phyloP scores from a whole-genome alignment of 768 basidiomycete genomes.

The Tricholoma hemisulphureum region DNA sequence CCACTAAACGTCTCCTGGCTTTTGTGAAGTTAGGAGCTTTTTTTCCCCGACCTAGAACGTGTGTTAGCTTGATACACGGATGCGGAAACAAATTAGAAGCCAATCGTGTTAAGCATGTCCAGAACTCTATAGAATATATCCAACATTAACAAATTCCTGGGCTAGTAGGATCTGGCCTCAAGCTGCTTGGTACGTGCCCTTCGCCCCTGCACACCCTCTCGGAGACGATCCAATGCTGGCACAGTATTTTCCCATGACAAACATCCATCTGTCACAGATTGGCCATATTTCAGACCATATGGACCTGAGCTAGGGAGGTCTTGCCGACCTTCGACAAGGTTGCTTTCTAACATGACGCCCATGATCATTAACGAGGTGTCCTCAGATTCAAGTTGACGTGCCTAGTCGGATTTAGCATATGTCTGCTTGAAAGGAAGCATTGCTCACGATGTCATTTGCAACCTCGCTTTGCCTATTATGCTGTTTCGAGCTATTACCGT shows the following conservation, averaged over 20 bases:
- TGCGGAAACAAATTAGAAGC: no score
- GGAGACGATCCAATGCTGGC: constrained; percentile 75
- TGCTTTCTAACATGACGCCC: constrained; percentile 96
- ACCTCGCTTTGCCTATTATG: constrained; percentile 86
- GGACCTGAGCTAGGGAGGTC: constrained; percentile 76
- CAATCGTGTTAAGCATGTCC: not conserved
- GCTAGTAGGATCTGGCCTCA: constrained; percentile 12
- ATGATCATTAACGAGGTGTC: constrained; percentile 75
- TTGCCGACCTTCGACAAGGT: constrained; percentile 84
- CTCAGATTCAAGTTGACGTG: constrained; percentile 65
- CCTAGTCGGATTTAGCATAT: constrained; percentile 40
- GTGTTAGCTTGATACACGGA: no score
- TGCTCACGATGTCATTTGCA: constrained; percentile 81
- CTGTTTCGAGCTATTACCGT: constrained; percentile 93
- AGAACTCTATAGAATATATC: not conserved
- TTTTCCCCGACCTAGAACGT: no score
- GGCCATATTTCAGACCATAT: constrained; percentile 73
- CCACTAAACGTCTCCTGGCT: no score
- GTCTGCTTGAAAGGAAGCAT: constrained; percentile 6
- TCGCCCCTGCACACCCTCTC: constrained; percentile 84
- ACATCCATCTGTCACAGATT: constrained; percentile 87
- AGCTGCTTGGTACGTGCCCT: constrained; percentile 45
- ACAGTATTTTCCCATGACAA: constrained; percentile 89
- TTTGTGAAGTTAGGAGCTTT: no score
- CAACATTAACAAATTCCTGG: not conserved